Evolutionary conservation across 1,284 basidiomycete species (phyloP).

Genomic region (Phellinidium pouzarii): DNA sequence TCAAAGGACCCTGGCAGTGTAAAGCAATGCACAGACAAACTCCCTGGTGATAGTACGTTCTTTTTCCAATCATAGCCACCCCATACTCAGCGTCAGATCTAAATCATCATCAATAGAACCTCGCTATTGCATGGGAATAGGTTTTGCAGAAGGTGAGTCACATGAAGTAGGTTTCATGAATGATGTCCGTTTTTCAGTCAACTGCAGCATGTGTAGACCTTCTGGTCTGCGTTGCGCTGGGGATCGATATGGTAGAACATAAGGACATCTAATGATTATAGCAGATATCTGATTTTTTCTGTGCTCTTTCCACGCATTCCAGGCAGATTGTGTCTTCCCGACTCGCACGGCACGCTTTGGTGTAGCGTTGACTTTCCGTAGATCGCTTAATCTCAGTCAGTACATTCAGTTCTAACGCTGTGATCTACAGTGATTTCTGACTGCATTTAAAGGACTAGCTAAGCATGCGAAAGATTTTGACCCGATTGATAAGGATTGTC

Average conservation of each 20-base stretch:
- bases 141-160: conserved; percentile 86
- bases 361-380: conserved; percentile 71
- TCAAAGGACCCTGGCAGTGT: conserved; percentile 43
- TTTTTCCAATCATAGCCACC: not conserved
- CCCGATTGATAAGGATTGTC: conserved; percentile 68
- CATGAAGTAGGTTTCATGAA: not conserved
- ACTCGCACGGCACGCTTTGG: conserved; percentile 84
- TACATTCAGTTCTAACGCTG: conserved; percentile 11
- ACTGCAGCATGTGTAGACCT: conserved; percentile 46
- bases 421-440: not conserved
- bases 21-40: conserved; percentile 67
- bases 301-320: conserved; percentile 8
- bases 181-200: not conserved
- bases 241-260: conserved; percentile 72
- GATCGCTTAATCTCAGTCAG: conserved; percentile 74
- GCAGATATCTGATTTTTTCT: not conserved
- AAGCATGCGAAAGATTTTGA: conserved; percentile 62
- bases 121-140: conserved; percentile 83
- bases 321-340: conserved; percentile 88
- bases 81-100: conserved; percentile 11
- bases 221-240: conserved; percentile 80
- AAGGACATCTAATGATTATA: conserved; percentile 26
- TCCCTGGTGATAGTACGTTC: conserved; percentile 65
- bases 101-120: conserved; percentile 44
- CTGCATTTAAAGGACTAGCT: conserved; percentile 43